Conservation (phyloP, 805 yeast species). For the Scheffersomyces stipitis region DNA sequence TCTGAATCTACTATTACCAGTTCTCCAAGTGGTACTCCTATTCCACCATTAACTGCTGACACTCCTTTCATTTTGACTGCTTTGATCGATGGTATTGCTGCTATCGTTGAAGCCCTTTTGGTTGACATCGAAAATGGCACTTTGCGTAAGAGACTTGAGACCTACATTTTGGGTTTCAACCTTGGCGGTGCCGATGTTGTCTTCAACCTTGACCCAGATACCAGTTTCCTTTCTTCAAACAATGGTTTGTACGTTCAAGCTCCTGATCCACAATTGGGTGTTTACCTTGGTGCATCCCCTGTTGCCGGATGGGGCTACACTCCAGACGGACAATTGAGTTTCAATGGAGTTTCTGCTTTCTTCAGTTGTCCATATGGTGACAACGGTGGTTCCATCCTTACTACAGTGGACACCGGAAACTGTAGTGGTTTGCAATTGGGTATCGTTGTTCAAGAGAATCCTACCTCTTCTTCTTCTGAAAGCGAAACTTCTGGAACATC, state of each 20-base stretch:
- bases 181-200: not conserved
- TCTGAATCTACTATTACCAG: too few species aligned
- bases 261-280: not conserved
- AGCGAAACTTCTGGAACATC: too few species aligned
- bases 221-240: not conserved
- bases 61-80: too few species aligned
- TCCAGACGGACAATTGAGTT: not conserved
- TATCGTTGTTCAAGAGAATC: not conserved
- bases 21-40: too few species aligned
- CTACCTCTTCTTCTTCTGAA: not conserved
- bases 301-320: not conserved
- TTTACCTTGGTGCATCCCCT: not conserved
- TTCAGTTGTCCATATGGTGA: not conserved
- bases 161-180: not conserved
- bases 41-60: too few species aligned
- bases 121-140: too few species aligned
- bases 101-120: too few species aligned
- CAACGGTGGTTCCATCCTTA: not conserved
- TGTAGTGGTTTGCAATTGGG: not conserved
- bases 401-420: not conserved
- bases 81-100: too few species aligned
- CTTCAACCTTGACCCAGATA: not conserved
- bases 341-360: not conserved
- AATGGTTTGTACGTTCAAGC: not conserved
- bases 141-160: not conserved